Percentiles rank a stretch among this genome's conserved stretches.
These are phyloP conservation scores for Synura sp. DNA, from an alignment of 352 stramenopile genomes.

Conservation along the genomic window DNA sequence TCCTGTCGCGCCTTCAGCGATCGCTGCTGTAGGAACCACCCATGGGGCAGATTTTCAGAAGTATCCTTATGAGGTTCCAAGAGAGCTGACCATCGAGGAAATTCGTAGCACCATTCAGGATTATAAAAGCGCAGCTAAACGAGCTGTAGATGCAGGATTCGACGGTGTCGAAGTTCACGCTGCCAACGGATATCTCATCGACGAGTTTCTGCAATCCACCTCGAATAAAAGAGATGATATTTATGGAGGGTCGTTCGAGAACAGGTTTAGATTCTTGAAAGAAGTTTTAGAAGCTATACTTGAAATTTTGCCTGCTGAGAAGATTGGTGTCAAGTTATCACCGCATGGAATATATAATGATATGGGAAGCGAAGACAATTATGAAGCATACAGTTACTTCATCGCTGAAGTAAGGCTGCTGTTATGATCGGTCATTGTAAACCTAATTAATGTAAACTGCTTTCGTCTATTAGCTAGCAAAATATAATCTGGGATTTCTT, in stretches of 20 bases:
- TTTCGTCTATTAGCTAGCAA: neutral
- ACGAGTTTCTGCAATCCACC: slow-evolving; percentile 61
- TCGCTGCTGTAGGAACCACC: slow-evolving; percentile 56
- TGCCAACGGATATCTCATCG: slow-evolving; percentile 81
- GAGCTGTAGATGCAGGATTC: slow-evolving; percentile 66
- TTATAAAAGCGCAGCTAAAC: slow-evolving; percentile 59
- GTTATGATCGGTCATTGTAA: too few species aligned
- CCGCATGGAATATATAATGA: neutral
- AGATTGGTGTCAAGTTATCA: neutral
- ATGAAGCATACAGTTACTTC: too few species aligned
- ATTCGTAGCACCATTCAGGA: slow-evolving; percentile 61
- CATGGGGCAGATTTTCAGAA: slow-evolving; percentile 51
- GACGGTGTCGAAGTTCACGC: slow-evolving; percentile 78
- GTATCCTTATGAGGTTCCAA: slow-evolving; percentile 56
- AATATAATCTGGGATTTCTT: slow-evolving; percentile 12
- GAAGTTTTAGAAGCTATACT: slow-evolving; percentile 62
- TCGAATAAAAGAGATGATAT: slow-evolving; percentile 56
- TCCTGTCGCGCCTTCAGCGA: slow-evolving; percentile 51
- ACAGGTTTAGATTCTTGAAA: slow-evolving; percentile 67
- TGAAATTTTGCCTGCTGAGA: neutral
- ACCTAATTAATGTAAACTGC: neutral
- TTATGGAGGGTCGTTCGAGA: slow-evolving; percentile 75
- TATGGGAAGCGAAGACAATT: slow-evolving; percentile 4
- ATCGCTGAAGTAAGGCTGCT: too few species aligned
- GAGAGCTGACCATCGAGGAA: slow-evolving; percentile 63